phyloP scores from a whole-genome alignment of 2,329 filamentous ascomycete species.

The Colletotrichum liaoningense region DNA sequence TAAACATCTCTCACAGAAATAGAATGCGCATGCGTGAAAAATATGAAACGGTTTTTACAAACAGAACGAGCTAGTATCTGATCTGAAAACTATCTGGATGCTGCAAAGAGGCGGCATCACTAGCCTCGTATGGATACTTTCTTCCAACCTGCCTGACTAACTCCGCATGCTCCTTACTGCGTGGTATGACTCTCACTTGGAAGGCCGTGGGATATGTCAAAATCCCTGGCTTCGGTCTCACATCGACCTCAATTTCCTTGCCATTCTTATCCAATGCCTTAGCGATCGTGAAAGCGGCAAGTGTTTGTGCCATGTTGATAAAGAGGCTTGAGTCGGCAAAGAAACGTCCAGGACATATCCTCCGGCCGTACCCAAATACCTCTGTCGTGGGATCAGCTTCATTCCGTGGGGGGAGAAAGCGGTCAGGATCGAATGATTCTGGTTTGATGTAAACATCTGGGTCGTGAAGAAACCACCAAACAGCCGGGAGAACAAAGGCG shows the following conservation, averaged over 20 bases:
- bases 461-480: slow-evolving; percentile 66
- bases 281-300: slow-evolving; percentile 54
- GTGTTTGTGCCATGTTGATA: slow-evolving; percentile 45
- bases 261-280: slow-evolving; percentile 48
- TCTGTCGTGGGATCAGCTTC: slow-evolving; percentile 43
- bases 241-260: slow-evolving; percentile 1
- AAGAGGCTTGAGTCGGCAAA: slow-evolving; percentile 47
- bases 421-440: slow-evolving; percentile 45
- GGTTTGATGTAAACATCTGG: slow-evolving; percentile 69
- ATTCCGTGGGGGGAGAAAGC: slow-evolving; percentile 44
- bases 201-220: slow-evolving; percentile 26
- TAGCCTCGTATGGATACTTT: slow-evolving; percentile 17
- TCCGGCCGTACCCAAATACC: slow-evolving; percentile 50
- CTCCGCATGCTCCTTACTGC: slow-evolving; percentile 18
- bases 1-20: not conserved
- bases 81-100: not conserved
- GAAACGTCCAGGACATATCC: slow-evolving; percentile 47
- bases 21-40: not conserved
- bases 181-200: slow-evolving; percentile 12
- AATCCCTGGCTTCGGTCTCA: slow-evolving; percentile 28
- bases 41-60: not conserved
- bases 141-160: slow-evolving; percentile 17
- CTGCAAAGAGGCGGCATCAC: slow-evolving; percentile 4
- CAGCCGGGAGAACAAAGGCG: slow-evolving; percentile 38
- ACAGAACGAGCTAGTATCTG: not conserved